Percentiles rank a stretch among this genome's conserved stretches.
These are phyloP conservation scores for Inga oerstediana DNA, from an alignment of 306 rosid species.

Conservation along the genomic window DNA sequence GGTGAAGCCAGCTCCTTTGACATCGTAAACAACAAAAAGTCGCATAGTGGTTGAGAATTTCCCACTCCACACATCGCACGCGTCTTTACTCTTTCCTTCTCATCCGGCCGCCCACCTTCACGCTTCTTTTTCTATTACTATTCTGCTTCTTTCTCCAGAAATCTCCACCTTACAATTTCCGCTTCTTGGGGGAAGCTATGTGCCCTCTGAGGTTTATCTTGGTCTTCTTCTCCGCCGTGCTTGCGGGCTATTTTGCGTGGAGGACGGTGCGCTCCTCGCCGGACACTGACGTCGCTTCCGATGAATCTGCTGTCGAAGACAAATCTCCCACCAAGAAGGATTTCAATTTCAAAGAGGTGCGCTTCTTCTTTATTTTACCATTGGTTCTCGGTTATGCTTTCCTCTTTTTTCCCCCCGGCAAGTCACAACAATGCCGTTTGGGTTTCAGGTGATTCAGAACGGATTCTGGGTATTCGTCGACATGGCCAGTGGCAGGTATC, in stretches of 20 bases:
- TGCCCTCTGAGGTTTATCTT: slow-evolving; percentile 78
- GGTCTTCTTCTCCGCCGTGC: slow-evolving; percentile 76
- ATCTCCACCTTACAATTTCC: neutral
- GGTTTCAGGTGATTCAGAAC: slow-evolving; percentile 50
- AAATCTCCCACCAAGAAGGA: slow-evolving; percentile 24
- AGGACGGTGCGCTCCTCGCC: slow-evolving; percentile 52
- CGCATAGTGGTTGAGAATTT: slow-evolving; percentile 36
- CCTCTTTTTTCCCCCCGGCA: neutral
- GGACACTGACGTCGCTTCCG: slow-evolving; percentile 20
- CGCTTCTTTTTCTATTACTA: slow-evolving; percentile 19
- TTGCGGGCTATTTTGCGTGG: slow-evolving; percentile 79
- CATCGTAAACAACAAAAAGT: slow-evolving; percentile 31
- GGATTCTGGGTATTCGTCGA: slow-evolving; percentile 76
- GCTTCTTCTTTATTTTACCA: neutral
- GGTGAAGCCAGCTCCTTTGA: slow-evolving; percentile 37
- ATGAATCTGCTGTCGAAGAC: slow-evolving; percentile 30
- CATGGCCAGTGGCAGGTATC: slow-evolving; percentile 83
- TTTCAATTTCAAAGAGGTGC: slow-evolving; percentile 47
- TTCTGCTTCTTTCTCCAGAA: neutral
- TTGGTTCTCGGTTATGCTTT: neutral
- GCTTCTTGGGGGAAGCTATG: slow-evolving; percentile 35
- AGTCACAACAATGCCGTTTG: slow-evolving; percentile 2
- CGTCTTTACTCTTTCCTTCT: slow-evolving; percentile 9
- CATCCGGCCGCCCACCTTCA: neutral
- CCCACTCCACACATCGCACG: slow-evolving; percentile 18